Evolutionary conservation across 73 alveolate genomes (phyloP), one percentile per base, ranked within the genome.

Genomic region (Uronychia binucleata): DNA sequence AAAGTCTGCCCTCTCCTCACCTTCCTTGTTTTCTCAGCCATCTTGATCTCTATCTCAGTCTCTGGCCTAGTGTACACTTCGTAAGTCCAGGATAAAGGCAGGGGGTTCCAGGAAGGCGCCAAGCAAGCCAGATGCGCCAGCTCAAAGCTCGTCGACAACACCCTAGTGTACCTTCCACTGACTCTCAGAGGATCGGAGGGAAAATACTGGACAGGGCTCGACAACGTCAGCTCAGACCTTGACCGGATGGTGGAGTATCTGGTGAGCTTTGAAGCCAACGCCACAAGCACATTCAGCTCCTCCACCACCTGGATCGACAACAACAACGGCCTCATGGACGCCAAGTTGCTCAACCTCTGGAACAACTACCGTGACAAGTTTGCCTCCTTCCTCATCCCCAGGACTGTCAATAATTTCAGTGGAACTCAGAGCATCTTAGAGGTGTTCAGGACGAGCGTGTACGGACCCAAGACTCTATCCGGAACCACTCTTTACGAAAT

Each of bases 21-120:
- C 5, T 30, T 28, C 81, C 30, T 75, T 27, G 19, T 75, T 30
- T 13, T 75, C 5, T 1, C 81, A 28, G 25, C 81, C 28, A 32
- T 28, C 5, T 5, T 75, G n/a, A 30, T 75, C 28, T 35, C 81
- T 5, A 26, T 30, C 46, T 28, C 59, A 28, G 81, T 75, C 58
- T 75, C 81, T 75, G 81, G 81, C 5, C 28, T 75, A 27, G 81
- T 75, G 5, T 75, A 75, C 58, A 75, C 81, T 30, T 13, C 32
- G 59, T 30, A 26, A 28, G 67, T 46, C 5, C n/a, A 19, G 19
- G 5, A 5, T 46, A 46, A 11, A 5, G 19, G 5, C 19, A 46
- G 67, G 5, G 67, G 67, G 67, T 75, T 5, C 81, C 25, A 75
- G 1, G 5, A 35, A 8, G n/a, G 59, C 32, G 25, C 5, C 58